phyloP scores from a whole-genome alignment of 495 filamentous ascomycete species.

The Hypoxylon perforatum region DNA sequence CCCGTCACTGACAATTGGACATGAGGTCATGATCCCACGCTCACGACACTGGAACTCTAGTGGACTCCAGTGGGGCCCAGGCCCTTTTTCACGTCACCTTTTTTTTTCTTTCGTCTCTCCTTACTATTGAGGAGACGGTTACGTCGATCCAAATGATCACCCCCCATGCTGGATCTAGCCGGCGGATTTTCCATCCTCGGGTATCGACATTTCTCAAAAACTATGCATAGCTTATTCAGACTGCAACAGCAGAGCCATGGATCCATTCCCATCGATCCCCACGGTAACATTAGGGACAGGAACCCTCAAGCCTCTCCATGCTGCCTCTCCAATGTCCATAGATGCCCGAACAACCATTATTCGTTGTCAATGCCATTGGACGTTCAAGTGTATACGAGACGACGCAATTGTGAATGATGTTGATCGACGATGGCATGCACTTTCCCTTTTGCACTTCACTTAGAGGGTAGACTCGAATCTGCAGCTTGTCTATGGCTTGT shows the following conservation, averaged over 20 bases:
- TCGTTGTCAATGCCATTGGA: constrained; percentile 20
- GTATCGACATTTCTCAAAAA: constrained; percentile 41
- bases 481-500: too few relatives aligned
- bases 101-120: too few relatives aligned
- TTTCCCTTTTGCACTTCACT: background rate
- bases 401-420: background rate
- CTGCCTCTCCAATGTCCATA: constrained; percentile 7
- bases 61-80: constrained; percentile 22
- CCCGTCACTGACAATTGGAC: constrained; percentile 24
- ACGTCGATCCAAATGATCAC: constrained; percentile 41
- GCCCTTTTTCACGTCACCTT: constrained; percentile 37
- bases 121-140: constrained; percentile 40
- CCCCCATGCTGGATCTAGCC: constrained; percentile 44
- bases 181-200: constrained; percentile 44
- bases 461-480: too few relatives aligned
- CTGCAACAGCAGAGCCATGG: constrained; percentile 41
- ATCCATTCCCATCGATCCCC: constrained; percentile 29
- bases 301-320: too few relatives aligned
- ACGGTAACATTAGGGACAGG: constrained; percentile 27
- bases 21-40: constrained; percentile 32
- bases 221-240: constrained; percentile 47
- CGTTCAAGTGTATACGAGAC: constrained; percentile 14
- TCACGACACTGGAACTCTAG: too few relatives aligned
- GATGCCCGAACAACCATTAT: constrained; percentile 29
- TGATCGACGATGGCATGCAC: constrained; percentile 1